Conservation (phyloP, 768 basidiomycete genomes). For the Suillus bovinus region DNA sequence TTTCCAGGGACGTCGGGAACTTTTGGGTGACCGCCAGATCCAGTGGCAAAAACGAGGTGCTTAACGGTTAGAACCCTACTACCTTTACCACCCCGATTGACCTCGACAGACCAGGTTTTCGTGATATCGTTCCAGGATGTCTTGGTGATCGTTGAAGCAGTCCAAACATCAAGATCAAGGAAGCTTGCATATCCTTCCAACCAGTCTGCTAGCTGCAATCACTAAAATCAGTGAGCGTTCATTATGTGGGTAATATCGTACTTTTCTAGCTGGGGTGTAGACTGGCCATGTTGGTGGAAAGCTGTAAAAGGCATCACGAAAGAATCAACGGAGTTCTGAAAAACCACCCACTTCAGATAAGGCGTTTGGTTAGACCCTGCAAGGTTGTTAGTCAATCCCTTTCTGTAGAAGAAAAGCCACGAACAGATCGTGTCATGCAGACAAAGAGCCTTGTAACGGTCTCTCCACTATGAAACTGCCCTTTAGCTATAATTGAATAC, state of each 20-base stretch:
- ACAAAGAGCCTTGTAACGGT: conserved; percentile 35
- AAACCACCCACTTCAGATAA: conserved; percentile 45
- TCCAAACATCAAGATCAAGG: conserved; percentile 68
- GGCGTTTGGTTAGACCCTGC: conserved; percentile 56
- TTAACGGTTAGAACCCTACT: conserved; percentile 40
- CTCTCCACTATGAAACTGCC: conserved; percentile 44
- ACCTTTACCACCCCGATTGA: conserved; percentile 35
- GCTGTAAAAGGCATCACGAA: conserved; percentile 25
- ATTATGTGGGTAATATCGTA: conserved; percentile 12
- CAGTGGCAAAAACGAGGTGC: conserved; percentile 60
- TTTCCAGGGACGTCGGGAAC: conserved; percentile 40
- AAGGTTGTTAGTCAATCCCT: background rate
- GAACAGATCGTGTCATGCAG: conserved; percentile 53
- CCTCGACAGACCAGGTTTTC: conserved; percentile 46
- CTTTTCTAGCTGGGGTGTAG: conserved; percentile 52
- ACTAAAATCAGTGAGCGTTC: background rate
- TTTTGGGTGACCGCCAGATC: conserved; percentile 45
- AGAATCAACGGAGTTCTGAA: background rate
- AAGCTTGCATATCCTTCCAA: conserved; percentile 59
- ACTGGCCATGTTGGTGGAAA: conserved; percentile 61
- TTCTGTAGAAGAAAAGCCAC: conserved; percentile 15
- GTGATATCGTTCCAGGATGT: conserved; percentile 38
- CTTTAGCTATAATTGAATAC: background rate
- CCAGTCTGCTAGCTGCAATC: conserved; percentile 59
- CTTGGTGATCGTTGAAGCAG: conserved; percentile 43